Percentiles rank a stretch among this genome's conserved stretches.
Evolutionary conservation across 176 grass and related monocot genomes (phyloP).

Genomic region (Coix lacrymajobi): DNA sequence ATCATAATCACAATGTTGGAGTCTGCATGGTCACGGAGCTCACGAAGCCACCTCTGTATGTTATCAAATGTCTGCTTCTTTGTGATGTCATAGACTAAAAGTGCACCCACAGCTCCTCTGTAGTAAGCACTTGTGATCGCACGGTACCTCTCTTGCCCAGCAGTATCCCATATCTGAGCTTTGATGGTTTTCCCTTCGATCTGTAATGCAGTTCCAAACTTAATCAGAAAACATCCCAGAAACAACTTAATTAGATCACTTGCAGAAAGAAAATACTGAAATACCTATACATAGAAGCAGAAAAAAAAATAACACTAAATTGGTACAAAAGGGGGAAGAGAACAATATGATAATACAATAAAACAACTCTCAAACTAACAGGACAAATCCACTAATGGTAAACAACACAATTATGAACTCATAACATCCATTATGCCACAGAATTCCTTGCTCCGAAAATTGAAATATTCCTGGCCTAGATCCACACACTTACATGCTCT

Average conservation of each 20-base stretch:
- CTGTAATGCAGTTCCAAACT: constrained; percentile 25
- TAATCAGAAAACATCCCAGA: background rate
- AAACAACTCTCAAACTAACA: background rate
- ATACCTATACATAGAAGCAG: background rate
- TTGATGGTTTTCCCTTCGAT: constrained; percentile 65
- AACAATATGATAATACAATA: no score
- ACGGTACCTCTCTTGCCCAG: constrained; percentile 67
- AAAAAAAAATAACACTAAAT: background rate
- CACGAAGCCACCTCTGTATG: constrained; percentile 62
- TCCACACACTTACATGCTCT: background rate
- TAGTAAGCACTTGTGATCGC: constrained; percentile 78
- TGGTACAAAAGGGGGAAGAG: background rate
- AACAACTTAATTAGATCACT: background rate
- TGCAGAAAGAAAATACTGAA: background rate
- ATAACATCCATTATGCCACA: background rate
- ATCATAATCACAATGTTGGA: constrained; percentile 81
- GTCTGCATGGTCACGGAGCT: constrained; percentile 63
- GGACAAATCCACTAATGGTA: background rate
- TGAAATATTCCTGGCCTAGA: background rate
- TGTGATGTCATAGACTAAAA: constrained; percentile 69
- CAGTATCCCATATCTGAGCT: constrained; percentile 75
- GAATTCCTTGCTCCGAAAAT: background rate
- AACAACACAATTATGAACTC: background rate
- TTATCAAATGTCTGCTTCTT: constrained; percentile 74
- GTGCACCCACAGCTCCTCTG: constrained; percentile 72